These are phyloP conservation scores for Knoxdaviesia proteae DNA, from an alignment of 2,329 filamentous ascomycete genomes.

Conservation along the genomic window DNA sequence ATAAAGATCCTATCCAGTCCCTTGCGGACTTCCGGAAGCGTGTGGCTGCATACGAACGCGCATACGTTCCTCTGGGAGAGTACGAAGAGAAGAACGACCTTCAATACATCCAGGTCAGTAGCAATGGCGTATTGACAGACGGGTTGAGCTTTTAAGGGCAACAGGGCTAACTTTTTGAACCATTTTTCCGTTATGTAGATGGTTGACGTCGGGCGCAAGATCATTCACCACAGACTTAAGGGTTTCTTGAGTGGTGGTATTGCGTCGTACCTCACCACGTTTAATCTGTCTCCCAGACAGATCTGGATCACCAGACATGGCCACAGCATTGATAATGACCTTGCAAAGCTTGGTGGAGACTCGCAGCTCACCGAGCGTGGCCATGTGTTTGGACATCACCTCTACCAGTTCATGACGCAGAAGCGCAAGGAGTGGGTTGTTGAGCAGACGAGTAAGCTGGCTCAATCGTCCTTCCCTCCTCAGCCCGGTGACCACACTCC, in stretches of 20 bases:
- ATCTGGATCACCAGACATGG: constrained; percentile 98
- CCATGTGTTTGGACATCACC: constrained; percentile 52
- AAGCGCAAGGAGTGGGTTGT: constrained; percentile 68
- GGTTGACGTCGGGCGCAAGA: constrained; percentile 90
- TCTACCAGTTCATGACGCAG: constrained; percentile 66
- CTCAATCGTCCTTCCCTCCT: constrained; percentile 69
- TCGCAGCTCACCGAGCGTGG: constrained; percentile 68
- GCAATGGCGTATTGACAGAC: neutral
- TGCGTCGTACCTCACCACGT: constrained; percentile 86
- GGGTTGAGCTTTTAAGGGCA: neutral
- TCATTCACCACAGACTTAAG: constrained; percentile 73
- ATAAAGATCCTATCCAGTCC: constrained; percentile 72
- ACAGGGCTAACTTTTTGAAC: neutral
- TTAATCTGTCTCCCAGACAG: constrained; percentile 84
- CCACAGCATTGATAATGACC: constrained; percentile 70
- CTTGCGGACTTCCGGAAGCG: constrained; percentile 82
- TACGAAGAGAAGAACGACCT: constrained; percentile 81
- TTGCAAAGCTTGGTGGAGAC: constrained; percentile 79
- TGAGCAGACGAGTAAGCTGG: constrained; percentile 59
- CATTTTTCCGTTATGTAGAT: constrained; percentile 29
- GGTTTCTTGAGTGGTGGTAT: constrained; percentile 86
- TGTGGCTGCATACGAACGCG: constrained; percentile 81
- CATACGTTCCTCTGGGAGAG: constrained; percentile 74
- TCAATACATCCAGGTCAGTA: constrained; percentile 63
- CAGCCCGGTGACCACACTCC: constrained; percentile 80